phyloP scores from a whole-genome alignment of 2,329 filamentous ascomycete species.

The Fusarium brevicatenulatum region DNA sequence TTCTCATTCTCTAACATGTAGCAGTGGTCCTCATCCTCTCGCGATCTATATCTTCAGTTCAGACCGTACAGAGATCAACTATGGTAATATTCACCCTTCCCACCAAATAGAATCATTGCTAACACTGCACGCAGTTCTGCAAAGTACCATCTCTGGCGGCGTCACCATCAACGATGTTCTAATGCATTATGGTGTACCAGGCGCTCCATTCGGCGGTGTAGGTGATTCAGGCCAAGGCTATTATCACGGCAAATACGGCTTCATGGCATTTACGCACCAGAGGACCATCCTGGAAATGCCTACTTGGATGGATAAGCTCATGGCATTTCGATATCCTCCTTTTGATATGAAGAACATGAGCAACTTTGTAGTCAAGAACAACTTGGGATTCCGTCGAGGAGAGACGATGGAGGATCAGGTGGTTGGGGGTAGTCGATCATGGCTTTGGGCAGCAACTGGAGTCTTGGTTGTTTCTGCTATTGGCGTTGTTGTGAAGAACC shows the following conservation, averaged over 20 bases:
- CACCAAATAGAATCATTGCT: neutral
- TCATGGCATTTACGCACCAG: constrained; percentile 49
- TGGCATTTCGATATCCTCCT: neutral
- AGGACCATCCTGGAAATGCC: constrained; percentile 45
- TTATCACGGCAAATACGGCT: constrained; percentile 56
- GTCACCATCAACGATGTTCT: constrained; percentile 58
- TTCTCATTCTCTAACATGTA: rapidly evolving
- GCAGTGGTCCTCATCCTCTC: neutral
- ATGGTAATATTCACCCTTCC: neutral
- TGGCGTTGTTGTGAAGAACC: rapidly evolving
- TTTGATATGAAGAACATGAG: neutral
- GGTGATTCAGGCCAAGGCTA: constrained; percentile 55
- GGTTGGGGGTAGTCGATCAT: neutral
- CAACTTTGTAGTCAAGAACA: neutral
- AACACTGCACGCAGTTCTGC: neutral
- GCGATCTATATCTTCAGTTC: neutral
- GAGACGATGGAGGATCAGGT: neutral
- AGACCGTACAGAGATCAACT: rapidly evolving
- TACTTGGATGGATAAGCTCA: constrained; percentile 38
- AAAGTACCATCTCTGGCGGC: constrained; percentile 45
- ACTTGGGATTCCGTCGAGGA: neutral
- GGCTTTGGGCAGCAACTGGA: neutral
- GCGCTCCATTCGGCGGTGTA: constrained; percentile 58
- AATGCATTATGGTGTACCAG: constrained; percentile 51
- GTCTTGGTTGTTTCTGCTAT: neutral